Conservation (phyloP, 371 early-diverging fungal species). For the Catenaria anguillulae region DNA sequence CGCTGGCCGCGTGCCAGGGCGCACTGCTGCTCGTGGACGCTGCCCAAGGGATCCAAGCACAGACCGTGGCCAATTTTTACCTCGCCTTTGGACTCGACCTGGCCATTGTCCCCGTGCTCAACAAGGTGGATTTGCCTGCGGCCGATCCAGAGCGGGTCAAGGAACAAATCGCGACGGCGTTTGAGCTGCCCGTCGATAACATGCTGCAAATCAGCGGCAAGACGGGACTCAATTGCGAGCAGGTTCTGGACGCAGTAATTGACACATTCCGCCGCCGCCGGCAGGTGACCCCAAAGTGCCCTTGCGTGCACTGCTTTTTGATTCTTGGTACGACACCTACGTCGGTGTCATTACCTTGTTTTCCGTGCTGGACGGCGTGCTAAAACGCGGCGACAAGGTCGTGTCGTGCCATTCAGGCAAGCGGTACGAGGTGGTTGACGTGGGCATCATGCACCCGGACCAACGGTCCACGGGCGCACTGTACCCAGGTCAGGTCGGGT, state of each 20-base stretch:
- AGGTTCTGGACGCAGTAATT: conserved; percentile 50
- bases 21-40: conserved; percentile 78
- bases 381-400: conserved; percentile 62
- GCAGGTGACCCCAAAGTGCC: conserved; percentile 41
- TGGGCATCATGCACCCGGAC: conserved; percentile 94
- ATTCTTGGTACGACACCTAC: conserved; percentile 92
- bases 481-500: conserved; percentile 92
- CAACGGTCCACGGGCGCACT: conserved; percentile 54
- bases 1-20: conserved; percentile 81
- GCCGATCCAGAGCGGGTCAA: conserved; percentile 67
- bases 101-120: conserved; percentile 76
- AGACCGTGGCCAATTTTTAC: conserved; percentile 91
- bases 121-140: conserved; percentile 86
- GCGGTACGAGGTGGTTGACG: conserved; percentile 73
- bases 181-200: conserved; percentile 58
- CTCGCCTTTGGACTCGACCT: conserved; percentile 80
- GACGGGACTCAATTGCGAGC: conserved; percentile 60
- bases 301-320: conserved; percentile 76
- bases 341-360: conserved; percentile 88
- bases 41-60: conserved; percentile 80
- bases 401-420: conserved; percentile 54
- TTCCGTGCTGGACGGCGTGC: conserved; percentile 66
- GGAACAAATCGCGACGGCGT: conserved; percentile 65
- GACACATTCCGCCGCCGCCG: conserved; percentile 61
- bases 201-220: conserved; percentile 73